Evolutionary conservation across 2,329 filamentous ascomycete species (phyloP), one percentile per base, ranked within the genome.

Genomic region (Neopestalotiopsis clavispora): DNA sequence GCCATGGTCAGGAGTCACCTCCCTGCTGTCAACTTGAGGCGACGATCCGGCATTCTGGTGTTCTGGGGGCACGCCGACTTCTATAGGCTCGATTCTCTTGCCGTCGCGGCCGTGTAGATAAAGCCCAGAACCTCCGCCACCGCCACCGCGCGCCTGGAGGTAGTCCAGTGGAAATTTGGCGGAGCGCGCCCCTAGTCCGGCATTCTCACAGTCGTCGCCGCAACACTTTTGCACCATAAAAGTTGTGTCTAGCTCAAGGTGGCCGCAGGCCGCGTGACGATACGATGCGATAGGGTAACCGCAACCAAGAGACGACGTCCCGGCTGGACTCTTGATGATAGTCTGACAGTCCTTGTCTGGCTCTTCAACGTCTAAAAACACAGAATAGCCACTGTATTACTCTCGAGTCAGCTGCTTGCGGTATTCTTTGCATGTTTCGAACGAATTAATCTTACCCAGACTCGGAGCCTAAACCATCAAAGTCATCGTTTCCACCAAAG

Each of bases 211-310:
- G n/a, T 67, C 66, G 59, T 56, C 66, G 20, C 3, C 58, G 66
- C 66, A 62, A 40, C 66, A 67, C 32, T 52, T 56, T n/a, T 67
- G 66, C 4, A 67, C 66, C 58, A 67, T 67, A 17, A 67, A 67
- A 10, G 66, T 67, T 13, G 57, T 63, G 17, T 67, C 66, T n/a
- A 62, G 59, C 6, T 49, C 28, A 20, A 62, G 9, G 23, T 56
- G 59, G 66, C 42, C 42, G 58, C 57, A 67, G 38, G 56, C 66
- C 23, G 14, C 66, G 30, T 60, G 20, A 12, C 6, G n/a, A 17
- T 23, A 63, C 4, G 20, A 17, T 6, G 38, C 58, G 13, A 63
- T 42, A 23, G 66, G 57, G 17, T 45, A 32, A 23, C 66, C 66
- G 28, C 66, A 67, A 5, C 66, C 59, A 4, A 14, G 42, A 4